phyloP scores from a whole-genome alignment of 2,329 filamentous ascomycete species.

The Cadophora luteo-olivacea region DNA sequence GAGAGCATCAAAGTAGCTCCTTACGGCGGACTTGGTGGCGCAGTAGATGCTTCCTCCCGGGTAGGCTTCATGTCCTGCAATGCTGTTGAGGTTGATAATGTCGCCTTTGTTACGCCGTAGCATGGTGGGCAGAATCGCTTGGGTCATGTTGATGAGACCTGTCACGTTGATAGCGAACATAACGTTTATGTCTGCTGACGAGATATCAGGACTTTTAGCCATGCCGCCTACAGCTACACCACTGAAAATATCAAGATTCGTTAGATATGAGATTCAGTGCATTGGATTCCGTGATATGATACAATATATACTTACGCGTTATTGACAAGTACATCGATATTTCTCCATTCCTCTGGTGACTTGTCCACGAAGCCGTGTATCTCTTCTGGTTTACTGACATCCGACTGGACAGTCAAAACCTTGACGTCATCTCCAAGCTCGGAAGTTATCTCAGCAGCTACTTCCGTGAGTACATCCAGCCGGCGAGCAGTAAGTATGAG shows the following conservation, averaged over 20 bases:
- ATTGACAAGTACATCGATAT: neutral
- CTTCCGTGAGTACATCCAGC: constrained; percentile 75
- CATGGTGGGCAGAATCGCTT: constrained; percentile 85
- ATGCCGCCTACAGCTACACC: constrained; percentile 84
- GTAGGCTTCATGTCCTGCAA: constrained; percentile 89
- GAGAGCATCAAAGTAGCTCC: constrained; percentile 82
- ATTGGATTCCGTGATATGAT: too few relatives aligned
- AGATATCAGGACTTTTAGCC: constrained; percentile 83
- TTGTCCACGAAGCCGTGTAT: neutral
- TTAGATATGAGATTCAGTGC: too few relatives aligned
- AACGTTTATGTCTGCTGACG: constrained; percentile 78
- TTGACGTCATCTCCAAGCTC: constrained; percentile 82
- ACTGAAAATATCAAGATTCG: constrained; percentile 44
- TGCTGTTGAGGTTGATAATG: constrained; percentile 93
- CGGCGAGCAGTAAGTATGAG: constrained; percentile 90
- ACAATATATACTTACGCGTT: too few relatives aligned
- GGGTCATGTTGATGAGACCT: constrained; percentile 95
- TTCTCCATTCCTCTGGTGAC: neutral
- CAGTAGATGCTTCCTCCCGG: constrained; percentile 89
- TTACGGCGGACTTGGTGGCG: constrained; percentile 87
- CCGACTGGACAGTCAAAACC: constrained; percentile 81
- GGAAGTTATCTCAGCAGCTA: constrained; percentile 76
- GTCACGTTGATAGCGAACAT: constrained; percentile 97
- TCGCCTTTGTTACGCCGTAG: constrained; percentile 79
- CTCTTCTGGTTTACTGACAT: constrained; percentile 74